A percentile compares a stretch with the other conserved stretches of the same genome.
These are phyloP conservation scores for Trichophyton verrucosum DNA, from an alignment of 2,329 filamentous ascomycete species.

Conservation along the genomic window DNA sequence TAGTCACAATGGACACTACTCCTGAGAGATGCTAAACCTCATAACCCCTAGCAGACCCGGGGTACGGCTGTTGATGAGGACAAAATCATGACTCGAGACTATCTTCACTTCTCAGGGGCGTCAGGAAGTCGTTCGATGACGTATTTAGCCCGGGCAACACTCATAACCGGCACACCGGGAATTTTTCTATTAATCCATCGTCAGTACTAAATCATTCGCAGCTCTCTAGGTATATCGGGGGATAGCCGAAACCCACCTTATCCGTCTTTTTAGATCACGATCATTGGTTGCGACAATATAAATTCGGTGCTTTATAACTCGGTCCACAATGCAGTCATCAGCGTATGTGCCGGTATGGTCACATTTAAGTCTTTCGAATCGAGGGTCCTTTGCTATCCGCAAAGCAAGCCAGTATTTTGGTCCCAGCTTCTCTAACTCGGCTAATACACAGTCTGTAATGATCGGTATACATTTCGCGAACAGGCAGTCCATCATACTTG, in stretches of 20 bases:
- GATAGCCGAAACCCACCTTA: slow-evolving; percentile 37
- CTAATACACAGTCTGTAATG: slow-evolving; percentile 72
- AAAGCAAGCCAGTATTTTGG: slow-evolving; percentile 78
- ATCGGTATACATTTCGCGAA: slow-evolving; percentile 84
- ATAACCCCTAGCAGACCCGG: background rate
- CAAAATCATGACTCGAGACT: background rate
- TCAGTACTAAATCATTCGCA: background rate
- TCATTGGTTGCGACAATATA: slow-evolving; percentile 63
- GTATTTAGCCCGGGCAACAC: slow-evolving; percentile 79
- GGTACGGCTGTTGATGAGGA: background rate
- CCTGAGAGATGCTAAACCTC: background rate
- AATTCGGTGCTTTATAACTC: slow-evolving; percentile 59
- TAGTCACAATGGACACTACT: too few species aligned
- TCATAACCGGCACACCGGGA: slow-evolving; percentile 56
- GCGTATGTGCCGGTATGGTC: slow-evolving; percentile 83
- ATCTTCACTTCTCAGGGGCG: slow-evolving; percentile 51
- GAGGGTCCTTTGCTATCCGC: slow-evolving; percentile 74
- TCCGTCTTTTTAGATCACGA: slow-evolving; percentile 66
- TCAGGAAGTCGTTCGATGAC: slow-evolving; percentile 84
- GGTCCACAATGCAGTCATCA: slow-evolving; percentile 71
- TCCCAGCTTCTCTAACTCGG: slow-evolving; percentile 79
- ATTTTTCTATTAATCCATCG: slow-evolving; percentile 44
- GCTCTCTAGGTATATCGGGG: background rate
- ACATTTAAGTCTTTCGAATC: slow-evolving; percentile 75
- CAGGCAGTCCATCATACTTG: slow-evolving; percentile 85